Conservation (phyloP, 345 rosid species). For the Raphanus sativus region DNA sequence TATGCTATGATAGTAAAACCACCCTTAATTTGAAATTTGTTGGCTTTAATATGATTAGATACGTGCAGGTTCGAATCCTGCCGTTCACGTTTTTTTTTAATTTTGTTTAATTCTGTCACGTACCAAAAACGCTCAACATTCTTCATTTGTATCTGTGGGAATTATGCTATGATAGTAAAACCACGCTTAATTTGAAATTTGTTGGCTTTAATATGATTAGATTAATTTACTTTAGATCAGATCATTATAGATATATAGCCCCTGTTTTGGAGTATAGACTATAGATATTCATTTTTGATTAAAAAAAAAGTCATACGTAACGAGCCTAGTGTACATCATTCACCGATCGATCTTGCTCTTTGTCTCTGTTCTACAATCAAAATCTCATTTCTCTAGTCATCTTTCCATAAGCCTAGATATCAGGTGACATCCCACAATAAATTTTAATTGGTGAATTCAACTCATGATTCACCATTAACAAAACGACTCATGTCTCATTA, state of each 20-base stretch:
- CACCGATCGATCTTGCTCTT: not conserved
- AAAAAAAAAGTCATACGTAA: not conserved
- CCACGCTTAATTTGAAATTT: not conserved
- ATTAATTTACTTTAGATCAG: not conserved
- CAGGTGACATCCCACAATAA: not conserved
- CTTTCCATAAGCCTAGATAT: not conserved
- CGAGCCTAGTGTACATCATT: not conserved
- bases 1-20: not conserved
- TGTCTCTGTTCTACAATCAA: not conserved
- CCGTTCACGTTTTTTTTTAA: slow-evolving; percentile 27
- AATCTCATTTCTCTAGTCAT: not conserved
- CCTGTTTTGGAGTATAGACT: not conserved
- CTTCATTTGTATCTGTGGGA: not conserved
- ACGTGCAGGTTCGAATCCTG: too few species aligned
- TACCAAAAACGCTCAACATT: not conserved
- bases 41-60: not conserved
- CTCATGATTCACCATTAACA: not conserved
- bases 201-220: not conserved
- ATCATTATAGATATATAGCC: not conserved
- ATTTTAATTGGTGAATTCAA: not conserved
- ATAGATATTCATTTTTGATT: not conserved
- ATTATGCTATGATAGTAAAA: not conserved
- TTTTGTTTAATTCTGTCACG: too few species aligned
- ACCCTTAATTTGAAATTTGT: not conserved
- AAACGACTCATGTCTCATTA: not conserved